phyloP scores from a whole-genome alignment of 2,329 filamentous ascomycete species.

The Aspergillus phoenicis region DNA sequence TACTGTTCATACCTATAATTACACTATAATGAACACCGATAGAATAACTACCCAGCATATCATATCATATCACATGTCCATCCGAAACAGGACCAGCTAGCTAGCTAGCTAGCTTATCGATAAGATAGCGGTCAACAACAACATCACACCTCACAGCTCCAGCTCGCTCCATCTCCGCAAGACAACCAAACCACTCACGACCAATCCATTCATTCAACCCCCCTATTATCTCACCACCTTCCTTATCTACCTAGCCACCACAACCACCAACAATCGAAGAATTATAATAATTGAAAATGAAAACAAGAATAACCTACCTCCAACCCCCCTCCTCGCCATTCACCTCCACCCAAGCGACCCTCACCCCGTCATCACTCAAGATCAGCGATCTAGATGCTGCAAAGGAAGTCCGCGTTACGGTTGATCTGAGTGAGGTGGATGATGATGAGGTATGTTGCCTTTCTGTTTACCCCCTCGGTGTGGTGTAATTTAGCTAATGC shows the following conservation, averaged over 20 bases:
- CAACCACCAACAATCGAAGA: too few relatives aligned
- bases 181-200: too few relatives aligned
- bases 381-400: constrained; percentile 66
- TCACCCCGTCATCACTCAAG: constrained; percentile 57
- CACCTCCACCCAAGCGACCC: constrained; percentile 63
- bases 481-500: not conserved
- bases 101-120: too few relatives aligned
- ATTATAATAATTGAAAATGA: constrained; percentile 31
- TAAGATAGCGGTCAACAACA: not conserved
- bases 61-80: not conserved
- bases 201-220: too few relatives aligned
- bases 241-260: too few relatives aligned
- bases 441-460: constrained; percentile 60
- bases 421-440: constrained; percentile 57
- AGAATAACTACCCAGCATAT: too few relatives aligned
- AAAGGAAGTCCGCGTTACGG: constrained; percentile 77
- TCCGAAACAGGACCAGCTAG: too few relatives aligned
- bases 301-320: constrained; percentile 69
- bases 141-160: not conserved
- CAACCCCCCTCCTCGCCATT: constrained; percentile 66
- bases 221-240: not conserved
- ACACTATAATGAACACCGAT: too few relatives aligned
- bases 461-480: not conserved
- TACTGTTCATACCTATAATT: too few relatives aligned
- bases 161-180: not conserved